Evolutionary conservation across 331 rosid genomes (phyloP), one percentile per base, ranked within the genome.

Genomic region (Malus hybrid): DNA sequence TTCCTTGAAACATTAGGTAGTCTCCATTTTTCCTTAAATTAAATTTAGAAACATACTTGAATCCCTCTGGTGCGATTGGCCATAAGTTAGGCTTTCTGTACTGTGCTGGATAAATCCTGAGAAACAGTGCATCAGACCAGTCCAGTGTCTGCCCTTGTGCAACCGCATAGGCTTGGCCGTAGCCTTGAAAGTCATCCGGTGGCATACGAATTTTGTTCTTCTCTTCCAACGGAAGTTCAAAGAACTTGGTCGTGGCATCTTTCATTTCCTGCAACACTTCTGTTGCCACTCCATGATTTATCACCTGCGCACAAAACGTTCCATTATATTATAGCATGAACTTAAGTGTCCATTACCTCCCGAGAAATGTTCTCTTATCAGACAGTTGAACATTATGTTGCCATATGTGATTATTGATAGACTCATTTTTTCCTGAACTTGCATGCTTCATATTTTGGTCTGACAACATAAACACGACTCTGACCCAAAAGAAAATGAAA

Each of bases 121-220:
- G 73, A 11, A 84, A 6, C 12, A 87, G 61, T 64, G 75, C 34
- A n/a, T 87, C 79, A 0, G 70, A 46, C 90, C 90, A 87, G 55
- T 87, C 86, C 32, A 84, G 80, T 29, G 29, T 71, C 70, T 87
- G 86, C 27, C 84, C 83, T 67, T 84, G 71, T 22, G 82, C 64
- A 20, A 67, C 75, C 1, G 68, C 75, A 54, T 32, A 32, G 46
- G 80, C 73, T 39, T 70, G 83, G 1, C 90, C 81, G 6, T 86
- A 83, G 27, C 86, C 90, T 70, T 83, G 82, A 36, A 76, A 31
- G 3, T 82, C 82, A 19, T 78, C 19, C 20, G 65, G 14, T 55
- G 65, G 75, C 81, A 82, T 84, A 5, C 79, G 57, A 72, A 71
- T 44, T 48, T 65, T 80, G 10, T 81, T 67, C 71, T 87, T 87